A percentile compares a stretch with the other conserved stretches of the same genome.
Conservation (phyloP, 768 basidiomycete genomes). For the Termitomyces sp. region DNA sequence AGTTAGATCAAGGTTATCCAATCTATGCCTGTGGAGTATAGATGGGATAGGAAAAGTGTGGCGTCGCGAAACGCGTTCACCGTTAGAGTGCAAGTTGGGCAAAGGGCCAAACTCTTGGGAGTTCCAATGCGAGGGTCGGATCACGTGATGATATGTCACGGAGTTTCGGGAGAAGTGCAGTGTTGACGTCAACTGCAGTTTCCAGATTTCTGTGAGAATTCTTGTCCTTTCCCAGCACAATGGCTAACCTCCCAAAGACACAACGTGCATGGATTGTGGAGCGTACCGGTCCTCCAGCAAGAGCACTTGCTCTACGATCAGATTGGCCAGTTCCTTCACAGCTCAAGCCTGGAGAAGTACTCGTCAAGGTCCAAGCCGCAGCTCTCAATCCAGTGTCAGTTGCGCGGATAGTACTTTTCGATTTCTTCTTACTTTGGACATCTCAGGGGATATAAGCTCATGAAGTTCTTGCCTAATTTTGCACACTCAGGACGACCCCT, state of each 20-base stretch:
- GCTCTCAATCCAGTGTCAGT: constrained; percentile 69
- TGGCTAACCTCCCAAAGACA: constrained; percentile 22
- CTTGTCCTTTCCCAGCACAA: constrained; percentile 2
- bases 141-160: constrained; percentile 4
- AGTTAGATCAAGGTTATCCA: constrained; percentile 7
- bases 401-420: background rate
- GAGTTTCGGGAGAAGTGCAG: background rate
- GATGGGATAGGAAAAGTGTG: background rate
- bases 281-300: constrained; percentile 26
- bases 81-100: constrained; percentile 30
- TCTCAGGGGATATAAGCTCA: constrained; percentile 58
- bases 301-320: constrained; percentile 28
- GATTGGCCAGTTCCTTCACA: constrained; percentile 37
- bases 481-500: constrained; percentile 41
- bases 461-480: constrained; percentile 45
- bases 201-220: background rate
- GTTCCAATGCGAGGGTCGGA: constrained; percentile 10
- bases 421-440: background rate
- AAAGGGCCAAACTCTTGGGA: constrained; percentile 39
- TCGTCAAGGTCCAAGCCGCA: constrained; percentile 35
- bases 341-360: constrained; percentile 28
- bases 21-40: constrained; percentile 7
- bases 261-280: constrained; percentile 39
- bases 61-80: constrained; percentile 13
- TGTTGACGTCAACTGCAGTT: constrained; percentile 11